phyloP scores from a whole-genome alignment of 495 filamentous ascomycete species.

The Evernia prunastri region DNA sequence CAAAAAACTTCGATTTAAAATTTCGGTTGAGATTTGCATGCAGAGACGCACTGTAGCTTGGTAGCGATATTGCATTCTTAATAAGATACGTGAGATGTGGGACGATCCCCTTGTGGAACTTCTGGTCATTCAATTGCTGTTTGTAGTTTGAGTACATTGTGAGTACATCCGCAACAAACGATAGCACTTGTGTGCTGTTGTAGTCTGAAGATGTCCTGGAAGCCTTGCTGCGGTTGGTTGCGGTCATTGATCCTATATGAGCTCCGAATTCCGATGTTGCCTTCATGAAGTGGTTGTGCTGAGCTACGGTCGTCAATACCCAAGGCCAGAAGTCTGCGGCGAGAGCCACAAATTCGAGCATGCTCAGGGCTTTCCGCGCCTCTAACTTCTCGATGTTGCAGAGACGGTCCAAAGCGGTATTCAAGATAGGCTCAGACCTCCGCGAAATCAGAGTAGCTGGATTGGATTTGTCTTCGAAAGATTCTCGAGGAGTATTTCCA shows the following conservation, averaged over 20 bases:
- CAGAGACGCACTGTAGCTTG: conserved; percentile 75
- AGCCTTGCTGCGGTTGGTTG: conserved; percentile 38
- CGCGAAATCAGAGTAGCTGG: conserved; percentile 33
- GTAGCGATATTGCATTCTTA: conserved; percentile 62
- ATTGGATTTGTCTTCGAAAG: conserved; percentile 50
- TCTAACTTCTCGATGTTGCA: conserved; percentile 57
- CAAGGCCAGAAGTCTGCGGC: conserved; percentile 91
- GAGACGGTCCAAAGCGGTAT: conserved; percentile 68
- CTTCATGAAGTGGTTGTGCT: conserved; percentile 63
- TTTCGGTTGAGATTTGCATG: conserved; percentile 81
- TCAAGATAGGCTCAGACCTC: conserved; percentile 59
- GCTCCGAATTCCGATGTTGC: conserved; percentile 63
- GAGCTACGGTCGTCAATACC: conserved; percentile 69
- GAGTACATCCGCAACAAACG: conserved; percentile 76
- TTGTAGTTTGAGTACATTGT: conserved; percentile 84
- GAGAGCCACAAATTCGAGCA: conserved; percentile 78
- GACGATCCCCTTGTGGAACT: conserved; percentile 61
- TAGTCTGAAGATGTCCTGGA: conserved; percentile 43
- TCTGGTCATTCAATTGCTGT: conserved; percentile 61
- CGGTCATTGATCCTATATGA: conserved; percentile 46
- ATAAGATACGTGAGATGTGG: conserved; percentile 70
- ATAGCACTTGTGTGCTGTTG: conserved; percentile 64
- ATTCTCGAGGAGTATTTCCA: conserved; percentile 71
- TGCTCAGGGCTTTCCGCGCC: conserved; percentile 55
- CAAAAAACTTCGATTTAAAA: conserved; percentile 66